Evolutionary conservation across 345 rosid genomes (phyloP), one percentile per base, ranked within the genome.

Genomic region (Gossypium bickii): DNA sequence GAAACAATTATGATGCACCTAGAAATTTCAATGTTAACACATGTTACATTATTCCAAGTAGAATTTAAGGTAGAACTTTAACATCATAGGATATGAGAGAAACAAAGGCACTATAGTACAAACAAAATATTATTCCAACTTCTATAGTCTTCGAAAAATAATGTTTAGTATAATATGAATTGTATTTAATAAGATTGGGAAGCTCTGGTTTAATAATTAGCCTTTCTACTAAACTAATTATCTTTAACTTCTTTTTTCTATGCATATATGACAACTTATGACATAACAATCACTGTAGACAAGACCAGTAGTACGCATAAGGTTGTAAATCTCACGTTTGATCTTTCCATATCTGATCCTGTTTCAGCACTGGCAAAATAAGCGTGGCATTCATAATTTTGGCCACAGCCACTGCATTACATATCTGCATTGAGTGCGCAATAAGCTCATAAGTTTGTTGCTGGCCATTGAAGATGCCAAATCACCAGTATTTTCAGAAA

Each of bases 401-500:
- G 52, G 99, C 98, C 77, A 96, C 99, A 63, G 97, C 99, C 76
- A 96, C 99, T 0, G 99, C 99, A 88, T 96, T 96, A 83, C 99
- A 96, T 79, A 96, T 96, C 99, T 96, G 90, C 82, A 86, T 22
- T 43, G 77, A 34, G 78, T 4, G 68, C 69, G 67, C 52, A 77
- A 47, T 27, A 76, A 58, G 49, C 64, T 62, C 38, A 18, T 22
- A 76, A 71, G 73, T 41, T 63, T 67, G 51, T 67, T 67, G 44
- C 53, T 51, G 22, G 60, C 18, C 24, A 67, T 10, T 59, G 70
- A 47, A 58, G 71, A 67, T 38, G 52, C 61, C 18, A 48, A 67
- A 49, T 25, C 53, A 43, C 22, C 11, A 52, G 20, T 67, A 48
- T 45, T 51, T 34, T 17, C 9, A 25, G 51, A 63, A 53, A 53